Percentiles rank a stretch among this genome's conserved stretches.
Conservation (phyloP, 805 yeast genomes). For the Yamadazyma takamatsuzukensis region DNA sequence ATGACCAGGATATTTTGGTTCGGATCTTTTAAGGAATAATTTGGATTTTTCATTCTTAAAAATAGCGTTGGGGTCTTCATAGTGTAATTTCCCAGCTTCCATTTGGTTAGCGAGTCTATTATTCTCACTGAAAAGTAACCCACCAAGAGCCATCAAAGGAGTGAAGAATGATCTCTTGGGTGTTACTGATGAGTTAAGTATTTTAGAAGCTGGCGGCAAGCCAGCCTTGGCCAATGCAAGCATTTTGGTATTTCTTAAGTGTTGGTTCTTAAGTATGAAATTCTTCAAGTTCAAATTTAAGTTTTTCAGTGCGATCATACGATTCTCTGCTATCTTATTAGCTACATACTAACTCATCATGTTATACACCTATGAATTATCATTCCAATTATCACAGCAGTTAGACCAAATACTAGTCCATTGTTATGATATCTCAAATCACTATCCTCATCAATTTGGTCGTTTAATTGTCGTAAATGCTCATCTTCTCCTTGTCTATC, state of each 20-base stretch:
- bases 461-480: conserved; percentile 2
- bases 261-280: background rate
- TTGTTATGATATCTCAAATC: conserved; percentile 7
- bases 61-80: conserved; percentile 29
- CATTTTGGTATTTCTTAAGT: background rate
- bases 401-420: conserved; percentile 5
- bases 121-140: conserved; percentile 37
- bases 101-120: conserved; percentile 58
- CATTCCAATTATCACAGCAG: conserved; percentile 5
- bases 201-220: too few relatives aligned
- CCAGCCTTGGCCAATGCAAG: background rate
- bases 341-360: conserved; percentile 3
- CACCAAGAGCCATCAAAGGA: conserved; percentile 16
- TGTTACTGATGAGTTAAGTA: conserved; percentile 1
- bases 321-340: too few relatives aligned
- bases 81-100: conserved; percentile 48
- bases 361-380: conserved; percentile 9
- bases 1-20: conserved; percentile 66
- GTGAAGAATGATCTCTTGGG: conserved; percentile 2
- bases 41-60: conserved; percentile 25
- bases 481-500: background rate
- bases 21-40: conserved; percentile 31
- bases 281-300: too few relatives aligned
- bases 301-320: too few relatives aligned
- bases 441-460: conserved; percentile 6